phyloP scores from a whole-genome alignment of 2,329 filamentous ascomycete species.

The Nigrograna mackinnonii region DNA sequence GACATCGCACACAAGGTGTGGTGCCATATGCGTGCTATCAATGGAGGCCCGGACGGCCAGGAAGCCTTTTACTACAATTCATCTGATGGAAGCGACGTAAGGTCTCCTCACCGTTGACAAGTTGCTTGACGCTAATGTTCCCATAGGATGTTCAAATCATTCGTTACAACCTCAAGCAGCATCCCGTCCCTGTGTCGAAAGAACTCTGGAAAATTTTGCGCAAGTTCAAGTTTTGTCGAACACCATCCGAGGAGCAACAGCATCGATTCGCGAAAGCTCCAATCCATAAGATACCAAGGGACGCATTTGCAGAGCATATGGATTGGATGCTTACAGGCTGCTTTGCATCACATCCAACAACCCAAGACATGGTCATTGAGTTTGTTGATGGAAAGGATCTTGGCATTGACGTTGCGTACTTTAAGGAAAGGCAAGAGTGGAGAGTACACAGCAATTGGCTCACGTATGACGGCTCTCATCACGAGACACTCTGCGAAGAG shows the following conservation, averaged over 20 bases:
- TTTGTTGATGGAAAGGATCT: conserved; percentile 4
- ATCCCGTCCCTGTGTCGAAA: background rate
- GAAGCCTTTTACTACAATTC: background rate
- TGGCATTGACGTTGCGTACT: conserved; percentile 3
- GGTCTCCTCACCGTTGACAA: background rate
- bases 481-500: conserved; percentile 1
- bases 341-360: background rate
- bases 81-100: background rate
- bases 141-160: background rate
- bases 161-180: background rate
- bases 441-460: conserved; percentile 11
- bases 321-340: background rate
- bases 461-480: conserved; percentile 7
- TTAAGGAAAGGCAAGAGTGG: conserved; percentile 1
- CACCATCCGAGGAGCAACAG: background rate
- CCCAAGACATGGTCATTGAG: conserved; percentile 1
- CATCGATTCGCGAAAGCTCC: background rate
- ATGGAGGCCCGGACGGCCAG: background rate
- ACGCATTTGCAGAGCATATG: background rate
- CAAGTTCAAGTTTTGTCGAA: background rate
- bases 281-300: background rate
- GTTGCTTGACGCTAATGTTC: background rate
- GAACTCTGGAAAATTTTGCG: background rate
- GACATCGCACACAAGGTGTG: conserved; percentile 5
- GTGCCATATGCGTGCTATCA: conserved; percentile 1